Conservation (phyloP, 176 grass and related monocot species). For the Oryza glaberrima region DNA sequence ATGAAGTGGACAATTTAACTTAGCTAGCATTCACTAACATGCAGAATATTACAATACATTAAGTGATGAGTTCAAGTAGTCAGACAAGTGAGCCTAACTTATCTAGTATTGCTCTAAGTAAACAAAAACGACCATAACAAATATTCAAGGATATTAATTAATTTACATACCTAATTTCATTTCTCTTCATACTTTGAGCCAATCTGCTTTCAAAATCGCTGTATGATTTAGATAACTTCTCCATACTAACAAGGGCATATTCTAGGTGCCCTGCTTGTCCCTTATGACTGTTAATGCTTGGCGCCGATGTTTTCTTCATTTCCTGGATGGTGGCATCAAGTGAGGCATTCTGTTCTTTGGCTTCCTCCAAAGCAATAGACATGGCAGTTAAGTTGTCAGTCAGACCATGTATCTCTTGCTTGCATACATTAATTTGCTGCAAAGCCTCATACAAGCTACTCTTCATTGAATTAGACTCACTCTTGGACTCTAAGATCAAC, state of each 20-base stretch:
- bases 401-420: slow-evolving; percentile 55
- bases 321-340: slow-evolving; percentile 55
- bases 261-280: slow-evolving; percentile 40
- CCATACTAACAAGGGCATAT: slow-evolving; percentile 43
- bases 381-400: slow-evolving; percentile 54
- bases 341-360: slow-evolving; percentile 57
- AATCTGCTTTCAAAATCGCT: slow-evolving; percentile 65
- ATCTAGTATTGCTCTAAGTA: neutral
- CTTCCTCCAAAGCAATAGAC: slow-evolving; percentile 54
- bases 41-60: slow-evolving; percentile 24
- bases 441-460: slow-evolving; percentile 62
- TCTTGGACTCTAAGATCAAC: slow-evolving; percentile 59
- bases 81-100: neutral
- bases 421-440: slow-evolving; percentile 52
- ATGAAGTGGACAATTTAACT: neutral
- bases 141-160: neutral
- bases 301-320: slow-evolving; percentile 51
- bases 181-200: slow-evolving; percentile 38
- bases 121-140: neutral
- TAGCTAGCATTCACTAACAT: slow-evolving; percentile 33
- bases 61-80: neutral
- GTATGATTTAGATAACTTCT: slow-evolving; percentile 52
- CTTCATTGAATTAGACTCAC: slow-evolving; percentile 62
- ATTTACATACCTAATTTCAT: slow-evolving; percentile 62
- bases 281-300: slow-evolving; percentile 25